Conservation (phyloP, 2,329 filamentous ascomycete genomes). For the Thelonectria rubi region DNA sequence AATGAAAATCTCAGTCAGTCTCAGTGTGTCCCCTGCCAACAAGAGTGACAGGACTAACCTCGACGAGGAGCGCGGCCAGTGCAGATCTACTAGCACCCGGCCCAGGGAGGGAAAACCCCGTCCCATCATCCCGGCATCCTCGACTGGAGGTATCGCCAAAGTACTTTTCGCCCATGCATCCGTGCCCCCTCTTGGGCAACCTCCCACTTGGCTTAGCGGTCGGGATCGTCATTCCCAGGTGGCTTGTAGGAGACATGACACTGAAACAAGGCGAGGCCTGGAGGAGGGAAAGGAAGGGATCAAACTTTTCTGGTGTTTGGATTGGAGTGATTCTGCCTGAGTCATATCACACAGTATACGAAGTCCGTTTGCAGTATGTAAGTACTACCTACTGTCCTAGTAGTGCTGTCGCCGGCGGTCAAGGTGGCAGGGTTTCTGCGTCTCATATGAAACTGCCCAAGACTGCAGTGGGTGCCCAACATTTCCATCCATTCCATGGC, state of each 20-base stretch:
- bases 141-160: not conserved
- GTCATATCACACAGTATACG: not conserved
- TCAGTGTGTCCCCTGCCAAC: constrained; percentile 9
- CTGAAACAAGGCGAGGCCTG: not conserved
- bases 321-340: not conserved
- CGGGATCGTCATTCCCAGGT: constrained; percentile 7
- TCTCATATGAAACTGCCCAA: not conserved
- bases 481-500: no score
- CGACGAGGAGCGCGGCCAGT: constrained; percentile 23
- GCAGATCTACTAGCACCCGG: constrained; percentile 26
- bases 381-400: no score
- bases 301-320: not conserved
- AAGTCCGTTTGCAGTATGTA: no score
- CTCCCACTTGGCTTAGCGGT: constrained; percentile 4
- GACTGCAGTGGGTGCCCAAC: constrained; percentile 8
- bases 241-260: not conserved
- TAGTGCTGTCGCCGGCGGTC: no score
- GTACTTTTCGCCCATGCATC: constrained; percentile 6
- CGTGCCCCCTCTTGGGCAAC: not conserved
- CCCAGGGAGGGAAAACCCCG: constrained; percentile 8
- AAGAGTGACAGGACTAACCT: constrained; percentile 10
- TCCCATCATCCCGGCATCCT: constrained; percentile 14
- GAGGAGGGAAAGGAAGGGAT: not conserved
- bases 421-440: not conserved
- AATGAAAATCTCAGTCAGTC: constrained; percentile 9